These are phyloP conservation scores for Pistacia integerrima DNA, from an alignment of 345 rosid species.

Conservation along the genomic window DNA sequence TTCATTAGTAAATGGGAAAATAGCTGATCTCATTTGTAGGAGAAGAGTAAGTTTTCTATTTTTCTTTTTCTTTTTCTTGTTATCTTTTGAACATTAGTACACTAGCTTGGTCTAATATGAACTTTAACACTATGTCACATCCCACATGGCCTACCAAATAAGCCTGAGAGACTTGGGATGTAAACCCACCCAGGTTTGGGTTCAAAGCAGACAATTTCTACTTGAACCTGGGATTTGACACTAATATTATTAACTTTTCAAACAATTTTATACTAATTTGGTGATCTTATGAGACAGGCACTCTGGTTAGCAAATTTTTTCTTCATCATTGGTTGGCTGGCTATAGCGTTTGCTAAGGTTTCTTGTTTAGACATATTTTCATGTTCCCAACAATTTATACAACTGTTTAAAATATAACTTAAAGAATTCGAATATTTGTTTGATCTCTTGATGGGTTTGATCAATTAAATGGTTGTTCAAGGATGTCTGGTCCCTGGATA, in stretches of 20 bases:
- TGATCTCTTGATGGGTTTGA: neutral
- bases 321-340: neutral
- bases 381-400: neutral
- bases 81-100: too few species aligned
- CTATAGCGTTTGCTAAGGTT: slow-evolving; percentile 26
- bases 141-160: too few species aligned
- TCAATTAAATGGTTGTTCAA: slow-evolving; percentile 15
- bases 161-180: too few species aligned
- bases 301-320: neutral
- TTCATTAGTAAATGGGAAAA: slow-evolving; percentile 44
- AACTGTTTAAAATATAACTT: neutral
- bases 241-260: neutral
- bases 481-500: slow-evolving; percentile 39
- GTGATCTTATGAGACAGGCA: neutral
- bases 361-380: neutral
- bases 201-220: too few species aligned
- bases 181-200: too few species aligned
- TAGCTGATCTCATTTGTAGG: slow-evolving; percentile 48
- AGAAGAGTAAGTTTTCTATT: slow-evolving; percentile 35
- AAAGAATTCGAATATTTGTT: neutral
- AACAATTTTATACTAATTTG: neutral
- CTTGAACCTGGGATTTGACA: neutral
- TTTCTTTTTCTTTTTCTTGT: too few species aligned
- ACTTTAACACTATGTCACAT: too few species aligned
- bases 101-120: too few species aligned